Conservation (phyloP, 2,329 filamentous ascomycete species). For the Bipolaris zeicola region DNA sequence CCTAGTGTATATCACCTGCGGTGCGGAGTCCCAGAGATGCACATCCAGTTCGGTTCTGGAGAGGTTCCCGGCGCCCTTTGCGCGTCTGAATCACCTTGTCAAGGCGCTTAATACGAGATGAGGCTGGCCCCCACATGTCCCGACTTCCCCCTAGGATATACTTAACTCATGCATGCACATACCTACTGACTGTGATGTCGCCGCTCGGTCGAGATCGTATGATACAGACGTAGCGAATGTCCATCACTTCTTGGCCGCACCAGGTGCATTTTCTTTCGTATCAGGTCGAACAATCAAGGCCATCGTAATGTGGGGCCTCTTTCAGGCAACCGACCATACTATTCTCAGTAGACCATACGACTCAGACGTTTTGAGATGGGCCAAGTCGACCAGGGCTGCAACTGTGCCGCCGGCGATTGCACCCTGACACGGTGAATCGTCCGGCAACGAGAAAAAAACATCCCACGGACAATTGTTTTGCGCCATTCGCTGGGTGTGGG, state of each 20-base stretch:
- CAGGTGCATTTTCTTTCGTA: constrained; percentile 2
- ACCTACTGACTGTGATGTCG: neutral
- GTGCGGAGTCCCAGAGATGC: constrained; percentile 8
- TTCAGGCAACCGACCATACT: constrained; percentile 12
- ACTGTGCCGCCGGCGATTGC: constrained; percentile 13
- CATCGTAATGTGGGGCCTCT: constrained; percentile 15
- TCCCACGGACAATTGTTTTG: constrained; percentile 4
- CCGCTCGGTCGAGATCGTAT: constrained; percentile 9
- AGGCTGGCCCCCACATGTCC: constrained; percentile 6
- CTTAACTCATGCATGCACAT: neutral
- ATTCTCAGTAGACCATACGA: constrained; percentile 11
- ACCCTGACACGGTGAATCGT: constrained; percentile 8
- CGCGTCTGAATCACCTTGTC: constrained; percentile 5
- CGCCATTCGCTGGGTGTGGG: neutral
- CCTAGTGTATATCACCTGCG: constrained; percentile 10
- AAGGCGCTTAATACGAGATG: neutral
- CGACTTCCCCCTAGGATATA: neutral
- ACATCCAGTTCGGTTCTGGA: constrained; percentile 5
- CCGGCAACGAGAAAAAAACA: constrained; percentile 4
- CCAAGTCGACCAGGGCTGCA: constrained; percentile 4
- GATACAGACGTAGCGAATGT: constrained; percentile 9
- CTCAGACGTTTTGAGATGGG: constrained; percentile 10
- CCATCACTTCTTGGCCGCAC: constrained; percentile 8
- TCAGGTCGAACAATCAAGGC: constrained; percentile 10
- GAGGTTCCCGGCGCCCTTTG: constrained; percentile 3